Percentiles rank a stretch among this genome's conserved stretches.
Conservation (phyloP, 2,329 filamentous ascomycete species). For the Rhinocladiella mackenziei region DNA sequence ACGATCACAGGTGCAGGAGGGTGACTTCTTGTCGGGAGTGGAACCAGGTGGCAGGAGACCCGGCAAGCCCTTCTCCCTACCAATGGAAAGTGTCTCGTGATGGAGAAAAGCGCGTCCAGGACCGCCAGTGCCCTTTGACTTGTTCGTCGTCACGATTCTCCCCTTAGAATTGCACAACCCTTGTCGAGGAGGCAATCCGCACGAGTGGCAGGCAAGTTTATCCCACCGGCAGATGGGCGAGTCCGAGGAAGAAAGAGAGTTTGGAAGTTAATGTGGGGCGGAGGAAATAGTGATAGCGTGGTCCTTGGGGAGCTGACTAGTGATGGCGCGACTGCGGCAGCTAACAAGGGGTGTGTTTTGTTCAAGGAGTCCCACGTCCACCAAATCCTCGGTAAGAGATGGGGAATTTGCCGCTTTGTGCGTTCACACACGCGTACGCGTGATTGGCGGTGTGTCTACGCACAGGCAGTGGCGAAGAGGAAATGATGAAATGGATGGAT, state of each 20-base stretch:
- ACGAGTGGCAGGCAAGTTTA: conserved; percentile 19
- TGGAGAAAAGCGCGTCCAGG: conserved; percentile 14
- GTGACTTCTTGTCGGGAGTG: conserved; percentile 15
- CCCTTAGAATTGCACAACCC: too few relatives aligned
- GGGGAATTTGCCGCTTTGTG: conserved; percentile 5
- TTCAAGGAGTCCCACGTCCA: conserved; percentile 10
- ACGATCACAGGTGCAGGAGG: conserved; percentile 20
- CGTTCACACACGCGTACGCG: conserved; percentile 7
- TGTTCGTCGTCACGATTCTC: conserved; percentile 1
- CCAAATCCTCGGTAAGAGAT: conserved; percentile 9
- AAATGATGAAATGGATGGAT: not conserved
- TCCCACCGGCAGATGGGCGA: conserved; percentile 20
- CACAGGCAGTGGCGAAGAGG: conserved; percentile 2
- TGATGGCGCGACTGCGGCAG: conserved; percentile 19
- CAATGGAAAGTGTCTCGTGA: conserved; percentile 14
- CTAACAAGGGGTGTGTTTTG: conserved; percentile 21
- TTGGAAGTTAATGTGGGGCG: conserved; percentile 18
- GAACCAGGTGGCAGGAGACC: conserved; percentile 13
- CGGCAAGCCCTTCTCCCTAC: conserved; percentile 5
- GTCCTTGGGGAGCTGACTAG: conserved; percentile 14
- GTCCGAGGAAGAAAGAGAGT: conserved; percentile 16
- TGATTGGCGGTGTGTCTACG: conserved; percentile 6
- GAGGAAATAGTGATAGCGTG: conserved; percentile 17
- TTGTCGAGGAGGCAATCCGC: conserved; percentile 7
- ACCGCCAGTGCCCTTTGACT: conserved; percentile 8